Conservation (phyloP, 2,329 filamentous ascomycete species). For the Cordyceps militaris region DNA sequence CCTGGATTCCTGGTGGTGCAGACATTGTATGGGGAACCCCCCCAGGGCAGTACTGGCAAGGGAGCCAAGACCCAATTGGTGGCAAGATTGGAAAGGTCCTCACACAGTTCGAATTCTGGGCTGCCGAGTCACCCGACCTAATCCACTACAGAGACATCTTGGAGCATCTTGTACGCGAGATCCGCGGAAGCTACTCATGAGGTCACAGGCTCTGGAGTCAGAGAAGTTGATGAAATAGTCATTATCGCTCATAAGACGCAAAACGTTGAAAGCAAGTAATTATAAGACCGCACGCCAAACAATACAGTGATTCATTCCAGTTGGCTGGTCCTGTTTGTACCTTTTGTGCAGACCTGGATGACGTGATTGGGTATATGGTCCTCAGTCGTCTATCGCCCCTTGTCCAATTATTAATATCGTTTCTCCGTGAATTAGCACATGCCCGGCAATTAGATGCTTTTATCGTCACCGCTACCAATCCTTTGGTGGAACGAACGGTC, state of each 20-base stretch:
- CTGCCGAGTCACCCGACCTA: constrained; percentile 16
- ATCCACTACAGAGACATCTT: constrained; percentile 14
- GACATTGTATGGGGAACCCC: constrained; percentile 15
- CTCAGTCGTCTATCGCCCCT: not conserved
- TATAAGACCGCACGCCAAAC: not conserved
- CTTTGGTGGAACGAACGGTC: not conserved
- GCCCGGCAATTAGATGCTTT: too few relatives aligned
- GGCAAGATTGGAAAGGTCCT: constrained; percentile 18
- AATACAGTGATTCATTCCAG: not conserved
- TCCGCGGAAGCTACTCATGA: constrained; percentile 11
- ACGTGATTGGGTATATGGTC: not conserved
- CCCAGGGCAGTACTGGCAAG: constrained; percentile 9
- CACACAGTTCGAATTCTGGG: constrained; percentile 18
- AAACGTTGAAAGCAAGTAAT: not conserved
- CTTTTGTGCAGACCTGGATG: not conserved
- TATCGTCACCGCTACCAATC: not conserved
- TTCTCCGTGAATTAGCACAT: too few relatives aligned
- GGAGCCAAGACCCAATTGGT: constrained; percentile 12
- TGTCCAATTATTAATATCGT: not conserved
- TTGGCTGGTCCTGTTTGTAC: not conserved
- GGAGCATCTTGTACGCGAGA: constrained; percentile 14
- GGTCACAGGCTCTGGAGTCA: not conserved
- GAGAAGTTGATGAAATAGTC: not conserved
- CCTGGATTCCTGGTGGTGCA: constrained; percentile 17
- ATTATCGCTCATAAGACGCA: not conserved